phyloP scores from a whole-genome alignment of 2,329 filamentous ascomycete species.

The Ophiostoma ulmi region DNA sequence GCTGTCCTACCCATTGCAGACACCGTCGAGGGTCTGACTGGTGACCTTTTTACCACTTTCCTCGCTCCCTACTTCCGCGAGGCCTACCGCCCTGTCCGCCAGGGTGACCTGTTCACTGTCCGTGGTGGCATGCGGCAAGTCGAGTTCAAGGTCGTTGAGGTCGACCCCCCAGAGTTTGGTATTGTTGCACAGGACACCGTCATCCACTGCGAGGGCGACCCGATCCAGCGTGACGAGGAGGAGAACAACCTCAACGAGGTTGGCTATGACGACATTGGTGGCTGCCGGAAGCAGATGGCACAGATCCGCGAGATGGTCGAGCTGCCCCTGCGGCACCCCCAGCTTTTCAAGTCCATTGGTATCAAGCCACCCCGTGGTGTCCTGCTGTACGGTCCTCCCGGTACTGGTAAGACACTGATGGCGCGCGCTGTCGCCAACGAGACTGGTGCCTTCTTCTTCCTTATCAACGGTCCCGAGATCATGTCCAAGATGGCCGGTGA shows the following conservation, averaged over 20 bases:
- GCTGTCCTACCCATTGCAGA: slow-evolving; percentile 97
- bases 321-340: slow-evolving; percentile 90
- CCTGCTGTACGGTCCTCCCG: slow-evolving; percentile 89
- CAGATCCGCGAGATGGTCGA: slow-evolving; percentile 99
- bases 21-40: slow-evolving; percentile 94
- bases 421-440: slow-evolving; percentile 97
- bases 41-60: slow-evolving; percentile 97
- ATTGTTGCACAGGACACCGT: slow-evolving; percentile 98
- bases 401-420: slow-evolving; percentile 99
- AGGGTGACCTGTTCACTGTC: slow-evolving; percentile 96
- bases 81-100: slow-evolving; percentile 93
- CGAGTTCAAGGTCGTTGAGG: slow-evolving; percentile 99
- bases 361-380: slow-evolving; percentile 99
- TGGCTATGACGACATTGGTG: slow-evolving; percentile 98
- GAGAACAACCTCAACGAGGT: slow-evolving; percentile 99
- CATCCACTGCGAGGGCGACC: slow-evolving; percentile 96
- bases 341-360: slow-evolving; percentile 99
- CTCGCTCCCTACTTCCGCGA: slow-evolving; percentile 99
- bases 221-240: slow-evolving; percentile 94
- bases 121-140: slow-evolving; percentile 98
- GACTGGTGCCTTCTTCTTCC: slow-evolving; percentile 98
- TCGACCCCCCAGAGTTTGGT: slow-evolving; percentile 96
- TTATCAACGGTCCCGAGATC: slow-evolving; percentile 98
- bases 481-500: slow-evolving; percentile 99
- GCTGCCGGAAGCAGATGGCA: slow-evolving; percentile 99